Conservation (phyloP, 2,329 filamentous ascomycete genomes). For the Ceratocystis lukuohia region DNA sequence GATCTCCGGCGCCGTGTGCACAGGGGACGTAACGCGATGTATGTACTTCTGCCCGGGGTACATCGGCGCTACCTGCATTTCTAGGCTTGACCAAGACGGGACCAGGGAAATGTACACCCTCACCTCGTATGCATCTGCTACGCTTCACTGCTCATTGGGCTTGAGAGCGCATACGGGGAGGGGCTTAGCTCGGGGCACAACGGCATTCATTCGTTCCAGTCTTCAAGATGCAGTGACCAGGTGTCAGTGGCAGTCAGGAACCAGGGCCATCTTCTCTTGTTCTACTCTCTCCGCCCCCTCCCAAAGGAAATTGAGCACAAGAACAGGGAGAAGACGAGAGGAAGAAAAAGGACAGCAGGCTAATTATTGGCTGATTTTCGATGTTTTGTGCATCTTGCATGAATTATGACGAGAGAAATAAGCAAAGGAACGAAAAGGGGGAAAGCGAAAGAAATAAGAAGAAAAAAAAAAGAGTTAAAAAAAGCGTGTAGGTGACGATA, state of each 20-base stretch:
- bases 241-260: not conserved
- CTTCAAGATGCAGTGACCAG: not conserved
- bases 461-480: not conserved
- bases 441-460: not conserved
- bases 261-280: not conserved
- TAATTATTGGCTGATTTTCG: not conserved
- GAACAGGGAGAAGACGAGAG: not conserved
- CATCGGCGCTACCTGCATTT: no score
- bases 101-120: no score
- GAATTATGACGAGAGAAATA: not conserved
- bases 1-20: no score
- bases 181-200: no score
- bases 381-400: not conserved
- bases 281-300: not conserved
- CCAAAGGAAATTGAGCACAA: not conserved
- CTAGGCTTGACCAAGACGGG: no score
- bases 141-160: no score
- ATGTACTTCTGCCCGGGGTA: no score
- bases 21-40: no score
- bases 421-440: not conserved
- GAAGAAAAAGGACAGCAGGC: not conserved
- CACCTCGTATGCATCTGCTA: no score
- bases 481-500: not conserved
- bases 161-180: no score
- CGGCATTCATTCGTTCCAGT: no score